Evolutionary conservation across 164 flowering plant species (phyloP), one percentile per base, ranked within the genome.

Genomic region (Akebia trifoliata): DNA sequence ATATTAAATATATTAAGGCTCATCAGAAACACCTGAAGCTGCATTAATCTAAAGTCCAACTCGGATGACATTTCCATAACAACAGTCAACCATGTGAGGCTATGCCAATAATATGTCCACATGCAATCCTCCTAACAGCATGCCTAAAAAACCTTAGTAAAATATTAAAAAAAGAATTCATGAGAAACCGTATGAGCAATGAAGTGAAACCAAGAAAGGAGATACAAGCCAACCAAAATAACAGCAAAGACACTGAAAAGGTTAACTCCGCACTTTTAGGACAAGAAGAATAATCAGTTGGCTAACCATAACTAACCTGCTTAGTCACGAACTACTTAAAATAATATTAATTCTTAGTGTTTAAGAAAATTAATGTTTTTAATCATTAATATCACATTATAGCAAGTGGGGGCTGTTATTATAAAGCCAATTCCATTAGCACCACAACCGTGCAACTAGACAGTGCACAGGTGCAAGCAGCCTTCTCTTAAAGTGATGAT

Each of bases 201-300:
- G 49, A 43, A 29, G 18, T 28, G 36, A 56, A 22, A 21, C 8
- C 20, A 43, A 34, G n/a, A 58, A 35, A 47, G 4, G 18, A 17
- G 54, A 55, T 2, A 21, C 24, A 38, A 26, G 40, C 39, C 30
- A n/a, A 64, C 49, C 36, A 12, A 50, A 32, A 38, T 21, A 53
- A 28, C 21, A 59, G 21, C 28, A 58, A 51, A 5, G 9, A 34
- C 42, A 52, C 36, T 46, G 50, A 46, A 59, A 65, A 28, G 59
- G 32, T 28, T n/a, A n/a, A 11, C 34, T 47, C 15, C 15, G 59
- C 46, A 52, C 42, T n/a, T 65, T 50, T 42, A n/a, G 26, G 46
- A 58, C 52, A 42, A 58, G 52, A 64, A 45, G n/a, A n/a, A n/a
- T n/a, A n/a, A 36, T n/a, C 39, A 64, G 50, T 50, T 50, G 61